phyloP scores from a whole-genome alignment of 2,329 filamentous ascomycete genomes.

The Stromatinia cepivora region DNA sequence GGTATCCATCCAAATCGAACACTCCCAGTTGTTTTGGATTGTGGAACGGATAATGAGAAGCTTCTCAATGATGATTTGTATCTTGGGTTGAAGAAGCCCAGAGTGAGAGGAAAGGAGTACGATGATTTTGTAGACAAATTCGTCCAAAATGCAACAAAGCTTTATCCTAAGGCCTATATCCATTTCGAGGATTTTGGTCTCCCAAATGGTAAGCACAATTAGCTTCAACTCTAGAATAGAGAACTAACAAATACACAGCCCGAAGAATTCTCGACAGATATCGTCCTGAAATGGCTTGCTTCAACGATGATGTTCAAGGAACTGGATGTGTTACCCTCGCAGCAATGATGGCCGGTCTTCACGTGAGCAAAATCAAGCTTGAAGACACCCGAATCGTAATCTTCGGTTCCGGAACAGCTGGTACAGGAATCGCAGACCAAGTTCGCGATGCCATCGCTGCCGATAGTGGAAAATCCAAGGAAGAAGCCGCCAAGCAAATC shows the following conservation, averaged over 20 bases:
- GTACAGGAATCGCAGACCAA: constrained; percentile 83
- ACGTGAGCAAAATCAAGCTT: constrained; percentile 66
- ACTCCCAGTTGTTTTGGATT: constrained; percentile 80
- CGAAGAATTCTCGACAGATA: constrained; percentile 76
- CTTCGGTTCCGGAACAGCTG: constrained; percentile 80
- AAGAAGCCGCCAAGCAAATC: constrained; percentile 70
- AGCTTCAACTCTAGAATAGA: not conserved
- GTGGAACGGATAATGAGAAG: constrained; percentile 77
- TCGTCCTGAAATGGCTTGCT: constrained; percentile 71
- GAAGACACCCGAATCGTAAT: constrained; percentile 70
- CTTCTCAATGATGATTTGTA: constrained; percentile 77
- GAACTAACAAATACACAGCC: constrained; percentile 39
- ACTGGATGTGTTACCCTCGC: constrained; percentile 86
- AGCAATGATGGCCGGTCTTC: constrained; percentile 73
- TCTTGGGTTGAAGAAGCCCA: constrained; percentile 67
- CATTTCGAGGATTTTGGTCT: constrained; percentile 91
- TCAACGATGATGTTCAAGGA: constrained; percentile 90
- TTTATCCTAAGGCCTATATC: constrained; percentile 78
- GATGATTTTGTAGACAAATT: constrained; percentile 77
- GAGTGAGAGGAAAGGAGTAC: constrained; percentile 70
- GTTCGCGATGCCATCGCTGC: constrained; percentile 75
- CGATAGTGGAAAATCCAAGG: constrained; percentile 63
- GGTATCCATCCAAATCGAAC: constrained; percentile 79
- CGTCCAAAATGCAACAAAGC: constrained; percentile 63
- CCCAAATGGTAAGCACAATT: constrained; percentile 55